Percentiles rank a stretch among this genome's conserved stretches.
Conservation (phyloP, 2,329 filamentous ascomycete genomes). For the Bipolaris cookei region DNA sequence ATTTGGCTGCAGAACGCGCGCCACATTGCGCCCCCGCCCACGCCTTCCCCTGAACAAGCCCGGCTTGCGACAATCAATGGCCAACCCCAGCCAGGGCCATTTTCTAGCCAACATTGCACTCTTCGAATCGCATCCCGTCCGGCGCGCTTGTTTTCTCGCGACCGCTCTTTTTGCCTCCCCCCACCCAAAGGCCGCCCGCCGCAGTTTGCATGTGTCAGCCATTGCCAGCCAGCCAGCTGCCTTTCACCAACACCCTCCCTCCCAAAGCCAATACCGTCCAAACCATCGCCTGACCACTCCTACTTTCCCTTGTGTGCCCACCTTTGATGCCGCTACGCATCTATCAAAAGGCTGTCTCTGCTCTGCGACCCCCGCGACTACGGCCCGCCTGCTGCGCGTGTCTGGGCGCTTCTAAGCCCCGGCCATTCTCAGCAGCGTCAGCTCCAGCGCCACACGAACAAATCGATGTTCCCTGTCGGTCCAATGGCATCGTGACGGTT, state of each 20-base stretch:
- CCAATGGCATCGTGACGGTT: constrained; percentile 52
- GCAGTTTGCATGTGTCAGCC: background rate
- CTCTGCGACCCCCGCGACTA: constrained; percentile 10
- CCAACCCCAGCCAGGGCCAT: background rate
- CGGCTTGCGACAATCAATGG: background rate
- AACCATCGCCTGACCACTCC: constrained; percentile 2
- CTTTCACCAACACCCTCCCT: background rate
- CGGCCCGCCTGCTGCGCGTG: background rate
- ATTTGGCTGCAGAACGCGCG: constrained; percentile 13
- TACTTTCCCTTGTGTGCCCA: constrained; percentile 10
- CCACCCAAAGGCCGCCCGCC: background rate
- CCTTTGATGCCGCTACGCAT: constrained; percentile 26
- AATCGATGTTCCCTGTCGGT: constrained; percentile 49
- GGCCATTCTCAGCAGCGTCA: constrained; percentile 31
- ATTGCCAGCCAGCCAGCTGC: background rate
- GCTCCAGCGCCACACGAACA: constrained; percentile 34
- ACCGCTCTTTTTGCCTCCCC: background rate
- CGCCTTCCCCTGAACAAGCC: constrained; percentile 14
- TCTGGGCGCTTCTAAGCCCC: constrained; percentile 5
- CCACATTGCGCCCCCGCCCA: constrained; percentile 17
- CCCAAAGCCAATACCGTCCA: background rate
- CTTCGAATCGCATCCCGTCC: background rate
- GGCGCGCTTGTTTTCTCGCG: background rate
- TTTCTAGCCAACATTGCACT: background rate
- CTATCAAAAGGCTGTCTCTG: constrained; percentile 14